Percentiles rank a stretch among this genome's conserved stretches.
Conservation (phyloP, 164 flowering plant genomes). For the Paratinospora sagittata region DNA sequence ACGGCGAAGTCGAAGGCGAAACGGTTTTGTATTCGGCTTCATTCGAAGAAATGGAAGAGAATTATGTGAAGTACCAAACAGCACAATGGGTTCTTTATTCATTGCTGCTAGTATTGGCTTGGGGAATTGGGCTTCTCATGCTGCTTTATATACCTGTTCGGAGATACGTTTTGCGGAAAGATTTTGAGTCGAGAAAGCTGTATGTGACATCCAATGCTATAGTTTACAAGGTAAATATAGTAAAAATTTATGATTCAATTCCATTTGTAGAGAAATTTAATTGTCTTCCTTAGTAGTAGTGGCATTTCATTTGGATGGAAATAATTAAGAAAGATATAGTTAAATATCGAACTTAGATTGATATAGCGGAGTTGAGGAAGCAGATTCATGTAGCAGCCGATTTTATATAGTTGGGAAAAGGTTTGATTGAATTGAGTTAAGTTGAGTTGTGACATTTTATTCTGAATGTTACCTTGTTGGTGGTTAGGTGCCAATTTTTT, state of each 20-base stretch:
- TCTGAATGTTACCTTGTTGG: no score
- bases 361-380: no score
- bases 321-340: not conserved
- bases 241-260: not conserved
- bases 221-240: conserved; percentile 53
- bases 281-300: not conserved
- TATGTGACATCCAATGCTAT: conserved; percentile 61
- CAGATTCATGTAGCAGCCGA: no score
- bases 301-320: not conserved
- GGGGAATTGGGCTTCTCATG: conserved; percentile 82
- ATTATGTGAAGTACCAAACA: conserved; percentile 63
- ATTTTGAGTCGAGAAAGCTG: conserved; percentile 58
- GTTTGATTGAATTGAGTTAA: no score
- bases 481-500: no score
- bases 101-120: conserved; percentile 57
- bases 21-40: conserved; percentile 52
- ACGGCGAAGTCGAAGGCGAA: conserved; percentile 28
- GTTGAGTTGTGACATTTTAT: no score
- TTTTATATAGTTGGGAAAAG: no score
- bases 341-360: no score
- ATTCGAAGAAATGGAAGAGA: conserved; percentile 59
- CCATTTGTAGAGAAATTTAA: not conserved
- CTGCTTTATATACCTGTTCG: conserved; percentile 63
- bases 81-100: conserved; percentile 70
- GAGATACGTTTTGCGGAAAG: conserved; percentile 47